Conservation (phyloP, 495 filamentous ascomycete species). For the Cudoniella acicularis region DNA sequence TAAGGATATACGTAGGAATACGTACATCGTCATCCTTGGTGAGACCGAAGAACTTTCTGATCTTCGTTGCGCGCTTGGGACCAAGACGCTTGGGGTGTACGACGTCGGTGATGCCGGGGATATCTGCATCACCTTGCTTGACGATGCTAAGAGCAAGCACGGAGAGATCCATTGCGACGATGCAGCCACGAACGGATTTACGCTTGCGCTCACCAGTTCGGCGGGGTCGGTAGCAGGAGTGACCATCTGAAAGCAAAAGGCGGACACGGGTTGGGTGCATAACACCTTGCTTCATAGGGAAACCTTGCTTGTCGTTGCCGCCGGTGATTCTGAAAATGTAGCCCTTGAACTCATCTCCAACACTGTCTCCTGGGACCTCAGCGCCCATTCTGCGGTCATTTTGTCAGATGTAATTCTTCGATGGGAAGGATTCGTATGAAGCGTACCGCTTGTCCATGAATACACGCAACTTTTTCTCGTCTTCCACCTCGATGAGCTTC, state of each 20-base stretch:
- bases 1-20: conserved; percentile 46
- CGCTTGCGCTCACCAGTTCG: conserved; percentile 97
- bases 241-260: conserved; percentile 86
- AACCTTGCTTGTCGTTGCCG: conserved; percentile 99
- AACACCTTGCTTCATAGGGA: conserved; percentile 99
- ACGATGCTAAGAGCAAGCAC: conserved; percentile 91
- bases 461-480: conserved; percentile 76
- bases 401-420: conserved; percentile 8
- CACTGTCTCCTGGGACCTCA: conserved; percentile 88
- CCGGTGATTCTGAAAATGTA: conserved; percentile 98
- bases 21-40: conserved; percentile 99
- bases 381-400: conserved; percentile 65
- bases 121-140: conserved; percentile 92
- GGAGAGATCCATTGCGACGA: conserved; percentile 89
- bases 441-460: conserved; percentile 50
- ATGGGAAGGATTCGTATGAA: conserved; percentile 12
- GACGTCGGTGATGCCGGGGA: conserved; percentile 93
- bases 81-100: conserved; percentile 97
- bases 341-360: conserved; percentile 98
- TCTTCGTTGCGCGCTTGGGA: conserved; percentile 99
- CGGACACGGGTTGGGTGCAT: conserved; percentile 97
- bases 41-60: conserved; percentile 96
- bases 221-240: conserved; percentile 97
- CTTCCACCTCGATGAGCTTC: conserved; percentile 97
- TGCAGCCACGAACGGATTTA: conserved; percentile 97